Conservation (phyloP, 345 rosid species). For the Microcos paniculata region DNA sequence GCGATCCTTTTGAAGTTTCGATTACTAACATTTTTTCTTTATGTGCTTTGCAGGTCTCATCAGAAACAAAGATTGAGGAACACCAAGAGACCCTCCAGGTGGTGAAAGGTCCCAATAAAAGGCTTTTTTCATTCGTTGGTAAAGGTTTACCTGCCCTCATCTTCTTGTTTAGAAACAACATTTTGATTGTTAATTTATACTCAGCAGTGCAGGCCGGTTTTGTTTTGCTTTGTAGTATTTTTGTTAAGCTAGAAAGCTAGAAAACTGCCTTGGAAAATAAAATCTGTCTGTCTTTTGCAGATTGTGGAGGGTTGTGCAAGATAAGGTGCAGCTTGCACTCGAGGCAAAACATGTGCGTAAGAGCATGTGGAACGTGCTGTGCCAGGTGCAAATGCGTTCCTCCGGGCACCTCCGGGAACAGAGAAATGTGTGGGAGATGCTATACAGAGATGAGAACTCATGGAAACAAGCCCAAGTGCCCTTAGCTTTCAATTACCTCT, state of each 20-base stretch:
- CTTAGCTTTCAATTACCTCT: conserved; percentile 21
- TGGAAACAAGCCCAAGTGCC: conserved; percentile 52
- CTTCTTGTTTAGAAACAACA: neutral
- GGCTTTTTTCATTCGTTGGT: conserved; percentile 43
- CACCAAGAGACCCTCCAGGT: conserved; percentile 10
- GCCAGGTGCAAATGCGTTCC: conserved; percentile 62
- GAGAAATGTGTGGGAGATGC: conserved; percentile 53
- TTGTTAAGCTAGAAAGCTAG: neutral
- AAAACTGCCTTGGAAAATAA: neutral
- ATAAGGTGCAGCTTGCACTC: conserved; percentile 52
- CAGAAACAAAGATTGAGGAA: conserved; percentile 28
- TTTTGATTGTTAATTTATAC: neutral
- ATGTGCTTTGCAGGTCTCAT: conserved; percentile 38
- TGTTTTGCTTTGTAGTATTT: neutral
- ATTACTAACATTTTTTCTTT: neutral
- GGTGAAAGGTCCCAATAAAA: conserved; percentile 44
- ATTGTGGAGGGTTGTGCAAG: conserved; percentile 45
- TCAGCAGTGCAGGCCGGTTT: too few relatives aligned
- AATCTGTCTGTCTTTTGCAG: conserved; percentile 13
- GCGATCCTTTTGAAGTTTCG: neutral
- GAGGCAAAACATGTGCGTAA: conserved; percentile 50
- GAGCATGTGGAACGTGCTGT: conserved; percentile 62
- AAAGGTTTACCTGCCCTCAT: neutral
- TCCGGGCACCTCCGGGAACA: conserved; percentile 56
- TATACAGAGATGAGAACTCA: conserved; percentile 64